Percentiles rank a stretch among this genome's conserved stretches.
Evolutionary conservation across 768 basidiomycete genomes (phyloP).

Genomic region (Naganishia randhawae): DNA sequence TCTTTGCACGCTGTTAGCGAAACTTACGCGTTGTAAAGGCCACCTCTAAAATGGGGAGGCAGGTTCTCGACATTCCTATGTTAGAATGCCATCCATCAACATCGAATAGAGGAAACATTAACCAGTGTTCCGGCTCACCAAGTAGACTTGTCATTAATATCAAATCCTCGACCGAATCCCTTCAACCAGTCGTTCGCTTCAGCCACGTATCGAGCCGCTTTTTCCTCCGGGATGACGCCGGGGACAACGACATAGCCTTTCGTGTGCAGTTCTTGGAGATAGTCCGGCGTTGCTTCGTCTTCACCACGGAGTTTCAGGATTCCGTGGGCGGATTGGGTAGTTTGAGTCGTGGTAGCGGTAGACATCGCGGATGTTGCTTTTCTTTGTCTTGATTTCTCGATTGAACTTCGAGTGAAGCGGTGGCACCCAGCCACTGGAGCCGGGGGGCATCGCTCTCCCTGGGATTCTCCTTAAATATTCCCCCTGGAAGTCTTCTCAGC

Average conservation of each 20-base stretch:
- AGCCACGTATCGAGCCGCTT: conserved; percentile 3
- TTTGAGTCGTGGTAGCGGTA: conserved; percentile 9
- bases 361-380: neutral
- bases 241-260: conserved; percentile 23
- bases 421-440: neutral
- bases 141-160: conserved; percentile 21
- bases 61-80: conserved; percentile 27
- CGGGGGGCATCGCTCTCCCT: neutral
- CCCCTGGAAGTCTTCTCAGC: no score
- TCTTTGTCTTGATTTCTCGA: neutral
- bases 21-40: conserved; percentile 26
- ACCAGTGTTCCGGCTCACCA: conserved; percentile 8
- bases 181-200: conserved; percentile 22
- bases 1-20: neutral
- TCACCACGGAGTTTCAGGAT: conserved; percentile 25
- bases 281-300: conserved; percentile 1
- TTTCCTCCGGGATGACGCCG: neutral
- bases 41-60: conserved; percentile 27
- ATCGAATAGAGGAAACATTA: neutral
- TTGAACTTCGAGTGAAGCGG: neutral
- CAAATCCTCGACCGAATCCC: conserved; percentile 20
- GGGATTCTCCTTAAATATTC: neutral
- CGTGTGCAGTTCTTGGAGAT: conserved; percentile 3
- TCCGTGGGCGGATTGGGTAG: neutral
- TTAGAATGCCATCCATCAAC: neutral